Conservation (phyloP, 2,329 filamentous ascomycete genomes). For the Cadophora gregata region DNA sequence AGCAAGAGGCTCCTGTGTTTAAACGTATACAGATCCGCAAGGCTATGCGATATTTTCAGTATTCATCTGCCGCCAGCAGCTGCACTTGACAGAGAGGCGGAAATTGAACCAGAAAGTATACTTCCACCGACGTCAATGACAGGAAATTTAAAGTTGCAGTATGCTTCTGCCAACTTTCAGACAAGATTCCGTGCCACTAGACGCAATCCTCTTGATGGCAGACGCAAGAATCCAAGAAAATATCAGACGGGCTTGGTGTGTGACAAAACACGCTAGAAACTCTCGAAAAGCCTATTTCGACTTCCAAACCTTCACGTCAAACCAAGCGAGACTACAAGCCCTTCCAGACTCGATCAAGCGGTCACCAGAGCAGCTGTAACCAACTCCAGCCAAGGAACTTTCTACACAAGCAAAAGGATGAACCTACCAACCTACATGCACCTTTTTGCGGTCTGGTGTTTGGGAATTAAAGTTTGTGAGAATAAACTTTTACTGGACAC, state of each 20-base stretch:
- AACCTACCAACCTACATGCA: not conserved
- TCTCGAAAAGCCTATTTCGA: too few relatives aligned
- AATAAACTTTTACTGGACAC: constrained; percentile 7
- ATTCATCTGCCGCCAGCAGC: not conserved
- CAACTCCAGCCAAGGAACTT: not conserved
- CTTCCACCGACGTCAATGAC: not conserved
- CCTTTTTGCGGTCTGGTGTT: not conserved
- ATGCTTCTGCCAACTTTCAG: not conserved
- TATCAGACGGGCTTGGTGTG: not conserved
- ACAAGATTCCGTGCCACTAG: not conserved
- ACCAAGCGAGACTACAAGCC: not conserved
- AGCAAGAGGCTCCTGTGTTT: not conserved
- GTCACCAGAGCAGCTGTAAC: not conserved
- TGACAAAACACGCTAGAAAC: too few relatives aligned
- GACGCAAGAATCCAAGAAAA: not conserved
- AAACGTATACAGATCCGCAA: too few relatives aligned
- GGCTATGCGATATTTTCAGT: not conserved
- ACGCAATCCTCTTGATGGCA: not conserved
- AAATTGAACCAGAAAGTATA: not conserved
- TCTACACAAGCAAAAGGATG: not conserved
- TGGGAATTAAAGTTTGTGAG: not conserved
- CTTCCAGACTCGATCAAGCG: not conserved
- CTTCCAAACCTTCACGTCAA: too few relatives aligned
- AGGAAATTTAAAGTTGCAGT: not conserved
- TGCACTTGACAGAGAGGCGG: not conserved